Percentiles rank a stretch among this genome's conserved stretches.
phyloP scores from a whole-genome alignment of 345 rosid species.

The Eucalyptus virginea region DNA sequence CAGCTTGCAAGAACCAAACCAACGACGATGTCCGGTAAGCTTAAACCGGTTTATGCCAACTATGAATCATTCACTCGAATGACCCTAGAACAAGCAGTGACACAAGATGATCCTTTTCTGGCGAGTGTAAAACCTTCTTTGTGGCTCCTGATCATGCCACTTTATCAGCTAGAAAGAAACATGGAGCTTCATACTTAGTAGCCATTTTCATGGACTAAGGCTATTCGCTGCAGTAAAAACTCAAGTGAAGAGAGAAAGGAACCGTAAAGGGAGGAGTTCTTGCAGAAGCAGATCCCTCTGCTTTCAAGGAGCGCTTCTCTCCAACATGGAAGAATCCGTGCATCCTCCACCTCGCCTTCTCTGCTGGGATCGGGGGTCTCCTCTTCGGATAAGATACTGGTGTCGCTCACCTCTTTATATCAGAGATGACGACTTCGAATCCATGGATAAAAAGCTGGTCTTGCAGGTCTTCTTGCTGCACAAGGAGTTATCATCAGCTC shows the following conservation, averaged over 20 bases:
- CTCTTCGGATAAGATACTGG: slow-evolving; percentile 10
- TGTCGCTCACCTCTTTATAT: not conserved
- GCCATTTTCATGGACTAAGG: not conserved
- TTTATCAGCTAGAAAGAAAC: not conserved
- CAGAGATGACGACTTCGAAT: not conserved
- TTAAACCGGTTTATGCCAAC: not conserved
- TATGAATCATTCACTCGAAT: not conserved
- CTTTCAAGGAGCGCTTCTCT: slow-evolving; percentile 60
- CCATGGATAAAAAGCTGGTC: not conserved
- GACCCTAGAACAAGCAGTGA: not conserved
- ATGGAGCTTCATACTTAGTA: not conserved
- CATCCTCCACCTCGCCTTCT: slow-evolving; percentile 79
- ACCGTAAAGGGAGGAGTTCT: slow-evolving; percentile 45
- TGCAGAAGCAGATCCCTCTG: slow-evolving; percentile 27
- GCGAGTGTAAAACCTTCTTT: not conserved
- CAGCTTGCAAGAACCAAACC: not conserved
- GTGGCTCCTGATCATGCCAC: not conserved
- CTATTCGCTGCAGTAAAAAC: rapidly evolving
- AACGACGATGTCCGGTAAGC: not conserved
- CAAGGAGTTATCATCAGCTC: not conserved
- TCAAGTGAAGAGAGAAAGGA: not conserved
- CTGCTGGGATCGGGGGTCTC: slow-evolving; percentile 79
- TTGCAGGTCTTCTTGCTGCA: not conserved
- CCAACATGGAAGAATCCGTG: slow-evolving; percentile 67
- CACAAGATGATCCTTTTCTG: not conserved